Base-by-base conservation (phyloP, 371 early-diverging fungal genomes). In the Gilbertella persicaria region DNA sequence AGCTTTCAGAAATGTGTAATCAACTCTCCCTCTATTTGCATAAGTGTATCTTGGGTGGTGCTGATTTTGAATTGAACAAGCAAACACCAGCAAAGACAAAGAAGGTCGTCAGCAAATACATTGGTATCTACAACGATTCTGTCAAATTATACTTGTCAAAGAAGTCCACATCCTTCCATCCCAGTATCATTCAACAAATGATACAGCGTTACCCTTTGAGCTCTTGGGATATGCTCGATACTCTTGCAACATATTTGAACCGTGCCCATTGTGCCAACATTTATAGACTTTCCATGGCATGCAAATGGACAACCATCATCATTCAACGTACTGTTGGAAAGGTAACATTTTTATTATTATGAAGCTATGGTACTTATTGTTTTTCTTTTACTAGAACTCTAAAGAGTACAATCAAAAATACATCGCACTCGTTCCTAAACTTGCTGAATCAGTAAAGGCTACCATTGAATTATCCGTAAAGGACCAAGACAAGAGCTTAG, bases 261-360 rank as follows among this genome's bases (percentile, higher is more conserved):
- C 83, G 83, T 33, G 69, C 55, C 50, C 67, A 73, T 29, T 73
- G 80, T 25, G 79, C 79, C 60, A 91, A 88, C 61, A 69, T 75
- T 33, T 89, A 79, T 71, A 83, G 85, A 55, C 82, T 85, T 58
- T 79, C 79, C 46, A 81, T 83, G 73, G 85, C 79, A 12, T 80
- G 67, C 46, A 71, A 77, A 16, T 73, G 80, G 67, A 54, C 80
- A 25, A 55, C 67, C 5, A 60, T 71, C 2, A 40, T 81, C 29
- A 60, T 78, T 47, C 71, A 75, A 67, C 80, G 77, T 43, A 62
- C 77, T 29, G 73, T 72, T 21, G 73, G 66, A 49, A 69, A 74
- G 58, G 69, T 67, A 38, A 49, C 12, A n/a, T 41, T 40, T 37
- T 14, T 37, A 5, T 16, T 14, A 4, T 10, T 37, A 14, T 4